Evolutionary conservation across 345 rosid genomes (phyloP).

Genomic region (Tarenaya hassleriana): DNA sequence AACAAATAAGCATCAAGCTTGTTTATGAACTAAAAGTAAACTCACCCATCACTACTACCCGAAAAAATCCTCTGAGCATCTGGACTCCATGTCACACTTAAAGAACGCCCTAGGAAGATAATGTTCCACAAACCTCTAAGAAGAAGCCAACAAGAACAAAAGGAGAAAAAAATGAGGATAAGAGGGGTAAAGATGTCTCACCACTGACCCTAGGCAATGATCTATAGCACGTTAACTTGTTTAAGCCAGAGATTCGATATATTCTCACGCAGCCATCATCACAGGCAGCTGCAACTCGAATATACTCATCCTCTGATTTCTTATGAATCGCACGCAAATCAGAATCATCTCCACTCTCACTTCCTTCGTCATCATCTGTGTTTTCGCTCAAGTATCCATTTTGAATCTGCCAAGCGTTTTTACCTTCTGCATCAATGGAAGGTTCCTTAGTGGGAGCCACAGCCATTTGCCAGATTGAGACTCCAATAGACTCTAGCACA

Average conservation of each 20-base stretch:
- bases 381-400: conserved; percentile 44
- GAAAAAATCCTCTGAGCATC: conserved; percentile 60
- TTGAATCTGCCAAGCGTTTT: conserved; percentile 31
- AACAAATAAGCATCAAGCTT: not conserved
- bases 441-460: conserved; percentile 38
- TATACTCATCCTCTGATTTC: conserved; percentile 32
- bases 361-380: conserved; percentile 38
- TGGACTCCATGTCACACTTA: conserved; percentile 75
- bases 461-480: conserved; percentile 94
- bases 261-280: conserved; percentile 88
- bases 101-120: conserved; percentile 54
- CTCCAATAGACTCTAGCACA: conserved; percentile 68
- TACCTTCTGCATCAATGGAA: conserved; percentile 23
- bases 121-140: conserved; percentile 14
- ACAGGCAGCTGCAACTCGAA: conserved; percentile 66
- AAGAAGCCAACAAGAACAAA: conserved; percentile 14
- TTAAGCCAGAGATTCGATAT: conserved; percentile 45
- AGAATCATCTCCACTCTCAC: conserved; percentile 57
- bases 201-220: conserved; percentile 93
- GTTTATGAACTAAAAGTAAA: conserved; percentile 4
- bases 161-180: conserved; percentile 8
- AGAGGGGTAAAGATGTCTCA: conserved; percentile 47
- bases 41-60: conserved; percentile 96
- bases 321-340: conserved; percentile 42
- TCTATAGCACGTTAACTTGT: conserved; percentile 52